Percentiles rank a stretch among this genome's conserved stretches.
Evolutionary conservation across 768 basidiomycete genomes (phyloP).

Genomic region (Boletus subparvulus): DNA sequence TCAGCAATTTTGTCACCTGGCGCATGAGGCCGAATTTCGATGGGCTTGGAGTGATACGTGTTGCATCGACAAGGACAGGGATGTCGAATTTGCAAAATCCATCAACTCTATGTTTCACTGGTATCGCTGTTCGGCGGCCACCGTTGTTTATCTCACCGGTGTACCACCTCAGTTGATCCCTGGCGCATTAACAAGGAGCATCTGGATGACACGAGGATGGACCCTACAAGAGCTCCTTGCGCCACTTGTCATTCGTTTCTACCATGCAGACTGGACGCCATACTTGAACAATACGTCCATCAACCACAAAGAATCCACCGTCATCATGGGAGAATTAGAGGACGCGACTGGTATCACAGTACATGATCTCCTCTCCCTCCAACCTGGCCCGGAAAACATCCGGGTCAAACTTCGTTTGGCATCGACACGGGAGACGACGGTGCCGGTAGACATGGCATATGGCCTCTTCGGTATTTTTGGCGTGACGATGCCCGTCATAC

Average conservation of each 20-base stretch:
- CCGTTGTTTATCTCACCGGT: conserved; percentile 18
- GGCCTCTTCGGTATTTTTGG: conserved; percentile 23
- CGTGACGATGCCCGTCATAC: conserved; percentile 13
- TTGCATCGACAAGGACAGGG: conserved; percentile 21
- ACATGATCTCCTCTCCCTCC: conserved; percentile 11
- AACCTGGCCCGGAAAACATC: conserved; percentile 9
- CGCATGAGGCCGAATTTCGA: conserved; percentile 4
- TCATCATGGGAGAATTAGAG: conserved; percentile 18
- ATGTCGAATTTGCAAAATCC: conserved; percentile 17
- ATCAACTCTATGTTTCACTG: conserved; percentile 25
- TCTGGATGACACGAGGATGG: conserved; percentile 26
- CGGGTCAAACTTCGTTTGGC: conserved; percentile 20
- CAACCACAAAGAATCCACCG: conserved; percentile 18
- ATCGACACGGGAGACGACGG: conserved; percentile 22
- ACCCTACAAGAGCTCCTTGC: conserved; percentile 25
- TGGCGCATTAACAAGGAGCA: conserved; percentile 10
- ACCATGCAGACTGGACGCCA: conserved; percentile 21
- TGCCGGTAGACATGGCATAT: conserved; percentile 21
- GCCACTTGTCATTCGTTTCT: conserved; percentile 21
- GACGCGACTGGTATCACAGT: conserved; percentile 3
- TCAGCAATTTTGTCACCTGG: conserved; percentile 17
- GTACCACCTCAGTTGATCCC: conserved; percentile 10
- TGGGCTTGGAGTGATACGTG: conserved; percentile 28
- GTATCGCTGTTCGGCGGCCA: conserved; percentile 17
- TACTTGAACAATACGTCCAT: conserved; percentile 11